Percentiles rank a stretch among this genome's conserved stretches.
Conservation (phyloP, 345 rosid genomes). For the Cardamine resedifolia region DNA sequence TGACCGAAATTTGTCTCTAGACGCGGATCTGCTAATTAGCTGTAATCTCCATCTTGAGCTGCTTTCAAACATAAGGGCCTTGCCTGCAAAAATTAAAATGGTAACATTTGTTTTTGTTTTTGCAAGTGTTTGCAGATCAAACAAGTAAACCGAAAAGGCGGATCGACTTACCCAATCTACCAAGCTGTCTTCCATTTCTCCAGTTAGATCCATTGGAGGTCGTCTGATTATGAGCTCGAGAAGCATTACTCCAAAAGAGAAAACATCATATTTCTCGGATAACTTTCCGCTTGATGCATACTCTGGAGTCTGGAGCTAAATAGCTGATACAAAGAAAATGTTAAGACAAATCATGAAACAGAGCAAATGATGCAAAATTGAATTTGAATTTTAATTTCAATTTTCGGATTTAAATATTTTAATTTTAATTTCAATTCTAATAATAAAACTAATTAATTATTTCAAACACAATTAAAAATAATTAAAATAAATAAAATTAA, state of each 20-base stretch:
- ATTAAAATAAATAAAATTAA: too few species aligned
- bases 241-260: slow-evolving; percentile 84
- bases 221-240: slow-evolving; percentile 82
- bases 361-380: background rate
- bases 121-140: background rate
- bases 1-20: slow-evolving; percentile 52
- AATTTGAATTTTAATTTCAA: too few species aligned
- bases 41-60: slow-evolving; percentile 53
- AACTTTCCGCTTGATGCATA: slow-evolving; percentile 90
- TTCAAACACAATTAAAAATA: too few species aligned
- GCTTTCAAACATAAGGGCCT: slow-evolving; percentile 59
- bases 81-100: slow-evolving; percentile 50
- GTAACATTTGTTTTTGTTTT: background rate
- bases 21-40: slow-evolving; percentile 60
- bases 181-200: slow-evolving; percentile 76
- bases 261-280: slow-evolving; percentile 89
- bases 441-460: too few species aligned
- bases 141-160: background rate
- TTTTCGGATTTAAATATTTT: too few species aligned
- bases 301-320: slow-evolving; percentile 94
- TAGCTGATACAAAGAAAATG: slow-evolving; percentile 45
- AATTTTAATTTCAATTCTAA: too few species aligned
- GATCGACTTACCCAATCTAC: slow-evolving; percentile 73
- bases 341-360: background rate
- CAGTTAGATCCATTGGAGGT: slow-evolving; percentile 56